A percentile compares a stretch with the other conserved stretches of the same genome.
Conservation (phyloP, 1,284 basidiomycete genomes). For the Papiliotrema terrestris region DNA sequence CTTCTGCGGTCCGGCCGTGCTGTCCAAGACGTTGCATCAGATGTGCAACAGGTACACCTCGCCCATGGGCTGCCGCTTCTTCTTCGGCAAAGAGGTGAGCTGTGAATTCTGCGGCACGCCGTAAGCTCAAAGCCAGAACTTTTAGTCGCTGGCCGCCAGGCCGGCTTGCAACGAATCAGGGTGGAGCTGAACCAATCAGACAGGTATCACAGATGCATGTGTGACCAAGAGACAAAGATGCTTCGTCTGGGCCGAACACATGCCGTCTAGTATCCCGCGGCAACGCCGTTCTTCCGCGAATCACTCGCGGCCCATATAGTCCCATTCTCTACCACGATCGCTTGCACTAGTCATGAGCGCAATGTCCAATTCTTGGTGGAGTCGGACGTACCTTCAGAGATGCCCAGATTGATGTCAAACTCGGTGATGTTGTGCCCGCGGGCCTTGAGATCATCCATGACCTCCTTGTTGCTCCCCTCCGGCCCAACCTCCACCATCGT, state of each 20-base stretch:
- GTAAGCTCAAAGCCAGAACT: not conserved
- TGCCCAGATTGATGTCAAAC: conserved; percentile 49
- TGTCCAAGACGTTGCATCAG: conserved; percentile 67
- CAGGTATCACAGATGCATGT: not conserved
- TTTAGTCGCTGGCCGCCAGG: not conserved
- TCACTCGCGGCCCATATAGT: conserved; percentile 45
- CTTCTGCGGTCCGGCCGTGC: conserved; percentile 64
- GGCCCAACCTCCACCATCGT: conserved; percentile 61
- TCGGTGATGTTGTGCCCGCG: conserved; percentile 69
- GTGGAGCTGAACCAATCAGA: not conserved
- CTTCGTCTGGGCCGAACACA: too few species aligned
- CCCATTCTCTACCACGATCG: conserved; percentile 58
- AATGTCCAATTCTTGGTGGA: not conserved
- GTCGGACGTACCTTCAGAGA: conserved; percentile 29
- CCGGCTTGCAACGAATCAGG: not conserved
- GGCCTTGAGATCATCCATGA: conserved; percentile 58
- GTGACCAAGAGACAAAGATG: too few species aligned
- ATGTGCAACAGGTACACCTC: conserved; percentile 83
- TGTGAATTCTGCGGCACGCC: not conserved
- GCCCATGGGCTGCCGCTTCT: conserved; percentile 74
- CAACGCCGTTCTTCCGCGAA: conserved; percentile 45
- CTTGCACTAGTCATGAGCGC: conserved; percentile 57
- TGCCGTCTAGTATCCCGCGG: conserved; percentile 39
- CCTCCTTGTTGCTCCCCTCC: conserved; percentile 51
- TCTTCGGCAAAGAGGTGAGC: conserved; percentile 69